phyloP scores from a whole-genome alignment of 148 eudicot genomes.

The Rhododendron kiyosumense region DNA sequence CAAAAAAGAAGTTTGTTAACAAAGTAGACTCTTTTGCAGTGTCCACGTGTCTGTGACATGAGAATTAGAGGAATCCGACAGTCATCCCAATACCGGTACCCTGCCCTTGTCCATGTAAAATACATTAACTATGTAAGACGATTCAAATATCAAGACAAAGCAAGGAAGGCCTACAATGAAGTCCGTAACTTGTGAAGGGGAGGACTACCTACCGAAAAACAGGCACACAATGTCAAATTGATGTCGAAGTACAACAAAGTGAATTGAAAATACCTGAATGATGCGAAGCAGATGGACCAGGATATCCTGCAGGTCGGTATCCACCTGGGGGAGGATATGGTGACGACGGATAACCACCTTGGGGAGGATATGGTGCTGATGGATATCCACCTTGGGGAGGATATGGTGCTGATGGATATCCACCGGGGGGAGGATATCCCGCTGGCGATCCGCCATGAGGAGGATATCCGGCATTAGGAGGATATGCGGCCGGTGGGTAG shows the following conservation, averaged over 20 bases:
- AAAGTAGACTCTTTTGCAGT: neutral
- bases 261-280: slow-evolving; percentile 36
- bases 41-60: neutral
- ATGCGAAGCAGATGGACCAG: slow-evolving; percentile 38
- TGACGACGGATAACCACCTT: slow-evolving; percentile 27
- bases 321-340: slow-evolving; percentile 37
- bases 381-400: slow-evolving; percentile 39
- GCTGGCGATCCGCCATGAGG: slow-evolving; percentile 34
- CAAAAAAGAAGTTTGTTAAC: neutral
- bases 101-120: neutral
- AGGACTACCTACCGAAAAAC: neutral
- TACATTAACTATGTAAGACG: neutral
- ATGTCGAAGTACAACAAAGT: neutral
- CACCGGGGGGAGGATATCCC: slow-evolving; percentile 37
- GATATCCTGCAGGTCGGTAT: slow-evolving; percentile 49
- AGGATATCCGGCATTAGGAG: slow-evolving; percentile 9
- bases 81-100: neutral
- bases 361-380: slow-evolving; percentile 21
- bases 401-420: slow-evolving; percentile 31
- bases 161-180: neutral
- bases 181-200: neutral
- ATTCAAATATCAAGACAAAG: neutral
- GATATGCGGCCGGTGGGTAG: slow-evolving; percentile 30
- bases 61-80: neutral
- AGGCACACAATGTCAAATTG: neutral